Evolutionary conservation across 2,329 filamentous ascomycete species (phyloP), one percentile per base, ranked within the genome.

Genomic region (Curvularia hawaiiensis): DNA sequence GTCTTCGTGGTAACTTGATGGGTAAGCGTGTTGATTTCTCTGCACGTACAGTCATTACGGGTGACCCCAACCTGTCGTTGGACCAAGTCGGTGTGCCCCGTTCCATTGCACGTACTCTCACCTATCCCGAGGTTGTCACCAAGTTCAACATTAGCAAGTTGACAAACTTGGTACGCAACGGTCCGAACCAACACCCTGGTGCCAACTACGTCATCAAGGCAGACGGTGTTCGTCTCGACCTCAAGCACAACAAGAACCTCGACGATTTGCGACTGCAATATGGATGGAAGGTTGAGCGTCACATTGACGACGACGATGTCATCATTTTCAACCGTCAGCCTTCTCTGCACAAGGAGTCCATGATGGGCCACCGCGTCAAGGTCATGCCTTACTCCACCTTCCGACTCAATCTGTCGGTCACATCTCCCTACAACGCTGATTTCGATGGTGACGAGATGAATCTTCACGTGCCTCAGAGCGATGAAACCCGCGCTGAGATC

Each of bases 401-500:
- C 83, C 89, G 95, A 63, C 85, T 99, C 46, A 99, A 99, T 73
- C 79, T 99, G 67, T 99, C 95, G 0, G 95, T 99, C 72, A 99
- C 96, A 0, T 96, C 93, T 28, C 95, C 95, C 0, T 99, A 99
- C 83, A 99, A 99, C 80, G 95, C 95, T 69, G 95, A 99, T 90
- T 99, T 99, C 80, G 95, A 99, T 74, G 95, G 95, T 80, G 95
- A 99, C 77, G 95, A 99, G 79, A 99, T 99, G 95, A 99, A 99
- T 75, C 87, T 99, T 80, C 95, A 99, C 85, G 96, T 99, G 51
- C 96, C 95, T 4, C 95, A 99, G 74, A 95, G 91, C 38, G 93
- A 99, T 74, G 96, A 99, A 78, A 96, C 96, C 33, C 90, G 95
- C 59, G 92, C 96, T 45, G 95, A 99, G 78, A 87, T 99, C 67